Evolutionary conservation across 768 basidiomycete genomes (phyloP).

Genomic region (Pulveroboletus sp.): DNA sequence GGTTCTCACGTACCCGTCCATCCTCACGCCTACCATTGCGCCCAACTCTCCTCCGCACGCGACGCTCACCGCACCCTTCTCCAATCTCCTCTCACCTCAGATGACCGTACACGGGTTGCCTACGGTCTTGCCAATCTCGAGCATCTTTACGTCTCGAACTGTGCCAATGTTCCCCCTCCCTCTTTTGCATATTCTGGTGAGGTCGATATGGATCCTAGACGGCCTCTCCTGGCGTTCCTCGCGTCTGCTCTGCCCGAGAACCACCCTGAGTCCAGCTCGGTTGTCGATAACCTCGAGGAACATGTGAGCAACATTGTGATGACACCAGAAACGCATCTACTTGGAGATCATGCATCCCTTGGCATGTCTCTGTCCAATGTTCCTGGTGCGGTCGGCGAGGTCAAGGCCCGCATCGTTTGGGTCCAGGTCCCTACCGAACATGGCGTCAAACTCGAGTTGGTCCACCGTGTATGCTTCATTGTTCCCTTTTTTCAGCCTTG

Average conservation of each 20-base stretch:
- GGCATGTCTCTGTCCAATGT: slow-evolving; percentile 38
- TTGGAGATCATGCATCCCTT: slow-evolving; percentile 40
- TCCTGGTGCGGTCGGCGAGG: slow-evolving; percentile 74
- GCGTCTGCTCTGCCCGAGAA: slow-evolving; percentile 58
- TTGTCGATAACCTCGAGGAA: slow-evolving; percentile 45
- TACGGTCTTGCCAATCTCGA: slow-evolving; percentile 31
- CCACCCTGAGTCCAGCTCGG: slow-evolving; percentile 36
- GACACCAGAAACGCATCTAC: slow-evolving; percentile 39
- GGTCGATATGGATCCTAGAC: slow-evolving; percentile 35
- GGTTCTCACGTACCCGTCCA: slow-evolving; percentile 32
- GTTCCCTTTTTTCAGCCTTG: background rate
- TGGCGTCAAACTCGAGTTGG: slow-evolving; percentile 64
- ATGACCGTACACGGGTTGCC: slow-evolving; percentile 9
- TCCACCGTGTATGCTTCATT: slow-evolving; percentile 39
- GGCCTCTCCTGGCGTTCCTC: slow-evolving; percentile 76
- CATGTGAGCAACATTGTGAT: slow-evolving; percentile 49
- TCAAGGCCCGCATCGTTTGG: slow-evolving; percentile 76
- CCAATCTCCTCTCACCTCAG: slow-evolving; percentile 14
- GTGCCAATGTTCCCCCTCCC: slow-evolving; percentile 38
- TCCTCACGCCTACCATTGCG: slow-evolving; percentile 54
- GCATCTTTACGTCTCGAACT: slow-evolving; percentile 54
- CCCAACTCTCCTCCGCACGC: slow-evolving; percentile 34
- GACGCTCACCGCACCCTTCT: slow-evolving; percentile 27
- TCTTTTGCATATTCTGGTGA: slow-evolving; percentile 20
- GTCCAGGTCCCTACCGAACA: slow-evolving; percentile 70